A percentile compares a stretch with the other conserved stretches of the same genome.
Evolutionary conservation across 2,329 filamentous ascomycete genomes (phyloP).

Genomic region (Neonectria hederae): DNA sequence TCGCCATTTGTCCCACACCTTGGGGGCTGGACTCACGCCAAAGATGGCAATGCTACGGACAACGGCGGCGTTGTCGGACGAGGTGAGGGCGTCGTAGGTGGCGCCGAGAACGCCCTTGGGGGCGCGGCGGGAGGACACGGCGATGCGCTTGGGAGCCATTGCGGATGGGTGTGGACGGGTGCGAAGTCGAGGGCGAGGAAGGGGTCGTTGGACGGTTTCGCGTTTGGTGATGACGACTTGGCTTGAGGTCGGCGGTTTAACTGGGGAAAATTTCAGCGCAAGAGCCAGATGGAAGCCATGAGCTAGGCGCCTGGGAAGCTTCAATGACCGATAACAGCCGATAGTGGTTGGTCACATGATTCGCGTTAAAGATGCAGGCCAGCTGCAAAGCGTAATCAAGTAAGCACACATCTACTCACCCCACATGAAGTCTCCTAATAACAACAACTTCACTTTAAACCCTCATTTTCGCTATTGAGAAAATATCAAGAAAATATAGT

Average conservation of each 20-base stretch:
- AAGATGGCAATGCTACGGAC: constrained; percentile 75
- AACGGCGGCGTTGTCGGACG: constrained; percentile 73
- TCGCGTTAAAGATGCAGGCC: constrained; percentile 7
- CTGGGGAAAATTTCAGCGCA: constrained; percentile 37
- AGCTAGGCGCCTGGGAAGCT: constrained; percentile 23
- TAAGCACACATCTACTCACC: too few relatives aligned
- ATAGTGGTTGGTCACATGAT: constrained; percentile 42
- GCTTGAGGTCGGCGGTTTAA: constrained; percentile 22
- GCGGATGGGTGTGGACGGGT: constrained; percentile 29
- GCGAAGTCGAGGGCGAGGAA: neutral
- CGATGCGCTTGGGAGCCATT: constrained; percentile 73
- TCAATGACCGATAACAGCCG: constrained; percentile 25
- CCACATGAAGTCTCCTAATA: too few relatives aligned
- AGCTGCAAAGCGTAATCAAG: neutral
- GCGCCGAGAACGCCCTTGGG: constrained; percentile 63
- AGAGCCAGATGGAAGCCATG: neutral
- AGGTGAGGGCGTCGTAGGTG: constrained; percentile 70
- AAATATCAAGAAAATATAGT: too few relatives aligned
- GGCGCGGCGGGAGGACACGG: constrained; percentile 55
- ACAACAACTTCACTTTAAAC: too few relatives aligned
- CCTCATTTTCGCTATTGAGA: too few relatives aligned
- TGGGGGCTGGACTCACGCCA: constrained; percentile 61
- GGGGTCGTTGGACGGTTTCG: neutral
- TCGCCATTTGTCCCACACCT: neutral
- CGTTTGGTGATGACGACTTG: constrained; percentile 10